Percentiles rank a stretch among this genome's conserved stretches.
Evolutionary conservation across 2,329 filamentous ascomycete species (phyloP).

Genomic region (Aureobasidium sp.): DNA sequence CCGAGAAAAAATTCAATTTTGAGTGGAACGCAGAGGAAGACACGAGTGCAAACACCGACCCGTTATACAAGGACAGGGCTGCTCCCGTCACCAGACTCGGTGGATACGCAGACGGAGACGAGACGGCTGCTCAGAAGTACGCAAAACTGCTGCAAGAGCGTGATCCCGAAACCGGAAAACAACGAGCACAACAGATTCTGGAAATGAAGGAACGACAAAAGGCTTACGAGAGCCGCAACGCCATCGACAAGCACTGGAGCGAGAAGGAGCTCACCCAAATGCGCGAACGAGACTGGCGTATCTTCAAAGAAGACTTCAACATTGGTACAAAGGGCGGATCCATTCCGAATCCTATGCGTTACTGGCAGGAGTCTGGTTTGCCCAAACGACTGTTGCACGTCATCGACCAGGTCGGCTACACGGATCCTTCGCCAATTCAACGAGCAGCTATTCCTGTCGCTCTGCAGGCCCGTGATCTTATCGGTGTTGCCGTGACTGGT

Average conservation of each 20-base stretch:
- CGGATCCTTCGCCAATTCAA: conserved; percentile 85
- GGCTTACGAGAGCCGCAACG: conserved; percentile 62
- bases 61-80: conserved; percentile 61
- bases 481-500: conserved; percentile 94
- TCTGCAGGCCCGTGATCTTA: conserved; percentile 85
- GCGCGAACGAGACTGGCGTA: conserved; percentile 96
- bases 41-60: conserved; percentile 75
- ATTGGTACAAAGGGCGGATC: conserved; percentile 87
- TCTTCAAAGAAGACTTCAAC: conserved; percentile 99
- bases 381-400: conserved; percentile 72
- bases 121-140: conserved; percentile 42
- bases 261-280: conserved; percentile 89
- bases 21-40: conserved; percentile 96
- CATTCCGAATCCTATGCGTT: conserved; percentile 94
- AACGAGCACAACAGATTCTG: conserved; percentile 69
- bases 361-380: conserved; percentile 76
- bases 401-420: conserved; percentile 77
- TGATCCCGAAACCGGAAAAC: conserved; percentile 65
- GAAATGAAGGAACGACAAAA: conserved; percentile 74
- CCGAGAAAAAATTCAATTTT: conserved; percentile 97
- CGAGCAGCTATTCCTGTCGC: conserved; percentile 93
- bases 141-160: conserved; percentile 63
- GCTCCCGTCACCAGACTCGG: conserved; percentile 58
- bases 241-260: conserved; percentile 88
- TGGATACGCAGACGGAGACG: conserved; percentile 54